Conservation (phyloP, 2,329 filamentous ascomycete species). For the Apiospora aurea region DNA sequence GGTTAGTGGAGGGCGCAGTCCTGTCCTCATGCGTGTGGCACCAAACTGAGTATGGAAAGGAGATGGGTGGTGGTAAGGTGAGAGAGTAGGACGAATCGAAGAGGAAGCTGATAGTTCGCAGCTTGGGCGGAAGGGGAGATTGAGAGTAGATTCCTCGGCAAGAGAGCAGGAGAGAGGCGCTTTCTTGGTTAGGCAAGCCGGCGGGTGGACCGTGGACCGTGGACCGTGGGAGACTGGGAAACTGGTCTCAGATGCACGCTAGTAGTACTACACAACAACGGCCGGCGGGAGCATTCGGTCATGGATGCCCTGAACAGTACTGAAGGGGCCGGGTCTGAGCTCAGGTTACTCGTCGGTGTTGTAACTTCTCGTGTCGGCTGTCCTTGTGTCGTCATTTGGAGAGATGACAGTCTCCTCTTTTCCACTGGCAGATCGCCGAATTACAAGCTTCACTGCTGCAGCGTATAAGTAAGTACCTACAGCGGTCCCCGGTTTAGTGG, state of each 20-base stretch:
- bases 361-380: neutral
- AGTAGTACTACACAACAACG: too few species aligned
- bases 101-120: constrained; percentile 8
- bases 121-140: constrained; percentile 12
- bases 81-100: neutral
- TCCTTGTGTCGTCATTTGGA: constrained; percentile 17
- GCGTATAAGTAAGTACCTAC: constrained; percentile 14
- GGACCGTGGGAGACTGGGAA: neutral
- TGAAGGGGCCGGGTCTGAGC: neutral
- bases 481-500: constrained; percentile 17
- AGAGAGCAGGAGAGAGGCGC: neutral
- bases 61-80: neutral
- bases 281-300: neutral
- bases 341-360: neutral
- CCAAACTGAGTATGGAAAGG: neutral
- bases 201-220: constrained; percentile 1
- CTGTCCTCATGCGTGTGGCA: neutral
- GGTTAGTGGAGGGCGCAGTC: neutral
- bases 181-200: constrained; percentile 8
- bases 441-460: constrained; percentile 13
- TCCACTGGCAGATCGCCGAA: neutral
- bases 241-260: neutral
- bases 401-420: neutral
- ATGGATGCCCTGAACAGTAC: constrained; percentile 2
- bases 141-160: neutral